Evolutionary conservation across 305 asterid genomes (phyloP).

Genomic region (Galium porrigens): DNA sequence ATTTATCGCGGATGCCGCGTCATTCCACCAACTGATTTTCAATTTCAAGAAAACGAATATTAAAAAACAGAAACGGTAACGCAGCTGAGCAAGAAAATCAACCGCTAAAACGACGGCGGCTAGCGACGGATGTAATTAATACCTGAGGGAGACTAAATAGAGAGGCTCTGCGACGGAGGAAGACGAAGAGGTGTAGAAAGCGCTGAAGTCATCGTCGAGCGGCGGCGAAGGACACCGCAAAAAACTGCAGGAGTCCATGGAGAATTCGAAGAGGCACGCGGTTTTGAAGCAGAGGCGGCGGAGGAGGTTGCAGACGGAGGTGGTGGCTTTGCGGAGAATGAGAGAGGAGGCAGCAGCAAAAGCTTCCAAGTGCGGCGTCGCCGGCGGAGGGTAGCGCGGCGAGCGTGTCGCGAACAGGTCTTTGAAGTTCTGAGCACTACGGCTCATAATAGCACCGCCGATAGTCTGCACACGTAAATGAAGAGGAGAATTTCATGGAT

Average conservation of each 20-base stretch:
- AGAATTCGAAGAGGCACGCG: constrained; percentile 11
- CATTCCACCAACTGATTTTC: not conserved
- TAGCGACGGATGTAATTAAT: not conserved
- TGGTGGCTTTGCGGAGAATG: constrained; percentile 7
- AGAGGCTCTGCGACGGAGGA: not conserved
- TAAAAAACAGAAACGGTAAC: not conserved
- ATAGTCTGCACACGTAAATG: not conserved
- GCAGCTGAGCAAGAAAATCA: not conserved
- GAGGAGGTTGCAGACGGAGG: constrained; percentile 5
- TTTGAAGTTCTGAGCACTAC: constrained; percentile 10
- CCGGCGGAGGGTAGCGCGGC: not conserved
- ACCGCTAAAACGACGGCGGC: not conserved
- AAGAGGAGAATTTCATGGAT: constrained; percentile 2
- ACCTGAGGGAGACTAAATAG: not conserved
- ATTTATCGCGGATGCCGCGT: not conserved
- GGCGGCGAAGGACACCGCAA: not conserved
- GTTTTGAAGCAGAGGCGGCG: constrained; percentile 14
- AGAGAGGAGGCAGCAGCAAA: not conserved
- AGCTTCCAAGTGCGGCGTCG: constrained; percentile 4
- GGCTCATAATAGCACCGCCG: constrained; percentile 14
- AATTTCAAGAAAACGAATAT: not conserved
- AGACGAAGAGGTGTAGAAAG: not conserved
- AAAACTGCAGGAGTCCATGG: constrained; percentile 13
- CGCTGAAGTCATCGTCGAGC: not conserved
- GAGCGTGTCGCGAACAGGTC: not conserved